Percentiles rank a stretch among this genome's conserved stretches.
phyloP scores from a whole-genome alignment of 257 asterid genomes.

The Solanum gracilifrons region DNA sequence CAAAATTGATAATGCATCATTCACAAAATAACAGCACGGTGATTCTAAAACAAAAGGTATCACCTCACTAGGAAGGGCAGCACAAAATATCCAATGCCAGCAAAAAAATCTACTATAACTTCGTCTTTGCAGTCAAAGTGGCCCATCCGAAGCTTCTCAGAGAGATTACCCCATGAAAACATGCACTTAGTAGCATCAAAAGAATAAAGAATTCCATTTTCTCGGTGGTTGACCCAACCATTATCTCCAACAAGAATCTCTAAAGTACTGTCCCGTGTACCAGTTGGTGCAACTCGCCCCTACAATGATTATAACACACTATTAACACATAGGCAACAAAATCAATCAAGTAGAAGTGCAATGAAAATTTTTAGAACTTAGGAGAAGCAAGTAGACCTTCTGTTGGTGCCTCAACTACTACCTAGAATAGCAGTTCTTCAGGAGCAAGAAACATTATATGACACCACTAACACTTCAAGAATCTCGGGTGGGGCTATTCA shows the following conservation, averaged over 20 bases:
- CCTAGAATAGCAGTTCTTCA: background rate
- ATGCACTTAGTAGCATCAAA: constrained; percentile 90
- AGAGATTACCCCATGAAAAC: constrained; percentile 99
- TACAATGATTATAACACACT: constrained; percentile 13
- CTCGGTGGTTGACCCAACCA: constrained; percentile 97
- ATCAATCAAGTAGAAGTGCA: background rate
- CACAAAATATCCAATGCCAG: constrained; percentile 95
- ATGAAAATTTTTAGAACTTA: background rate
- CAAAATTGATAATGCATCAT: background rate
- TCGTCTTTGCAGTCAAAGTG: constrained; percentile 63
- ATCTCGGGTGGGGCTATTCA: background rate
- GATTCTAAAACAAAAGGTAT: background rate
- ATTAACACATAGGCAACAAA: constrained; percentile 5
- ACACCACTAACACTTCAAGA: background rate
- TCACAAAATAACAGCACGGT: background rate
- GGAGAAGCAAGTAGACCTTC: background rate
- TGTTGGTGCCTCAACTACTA: background rate
- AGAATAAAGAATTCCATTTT: constrained; percentile 78
- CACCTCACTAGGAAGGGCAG: constrained; percentile 92
- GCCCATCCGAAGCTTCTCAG: constrained; percentile 88
- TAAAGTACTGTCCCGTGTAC: constrained; percentile 87
- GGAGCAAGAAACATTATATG: background rate
- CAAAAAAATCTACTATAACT: constrained; percentile 84
- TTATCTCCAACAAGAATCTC: constrained; percentile 85
- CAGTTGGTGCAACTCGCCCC: constrained; percentile 74